phyloP scores from a whole-genome alignment of 1,284 basidiomycete species.

The Sutorius eximius region DNA sequence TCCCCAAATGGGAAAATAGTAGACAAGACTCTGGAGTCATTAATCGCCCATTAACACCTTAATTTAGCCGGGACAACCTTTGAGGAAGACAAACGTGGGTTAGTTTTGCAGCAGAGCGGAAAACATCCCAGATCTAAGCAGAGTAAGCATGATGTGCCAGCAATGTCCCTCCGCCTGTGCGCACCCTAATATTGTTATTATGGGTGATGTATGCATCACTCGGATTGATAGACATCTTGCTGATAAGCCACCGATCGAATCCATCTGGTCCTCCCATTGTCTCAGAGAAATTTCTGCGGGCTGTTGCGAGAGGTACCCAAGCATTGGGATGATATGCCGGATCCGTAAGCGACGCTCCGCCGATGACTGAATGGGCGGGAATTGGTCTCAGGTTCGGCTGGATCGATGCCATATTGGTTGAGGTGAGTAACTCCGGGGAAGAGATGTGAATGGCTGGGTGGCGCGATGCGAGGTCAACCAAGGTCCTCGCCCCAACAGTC shows the following conservation, averaged over 20 bases:
- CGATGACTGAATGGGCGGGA: conserved; percentile 36
- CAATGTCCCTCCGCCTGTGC: background rate
- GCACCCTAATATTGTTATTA: conserved; percentile 63
- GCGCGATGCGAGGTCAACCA: conserved; percentile 54
- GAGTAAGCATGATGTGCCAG: background rate
- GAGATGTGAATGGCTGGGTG: conserved; percentile 61
- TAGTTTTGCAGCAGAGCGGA: conserved; percentile 51
- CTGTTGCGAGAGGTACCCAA: conserved; percentile 57
- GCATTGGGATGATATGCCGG: conserved; percentile 41
- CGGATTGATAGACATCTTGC: conserved; percentile 62
- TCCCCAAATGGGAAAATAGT: conserved; percentile 28
- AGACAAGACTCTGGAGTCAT: conserved; percentile 19
- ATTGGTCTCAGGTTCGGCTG: conserved; percentile 54
- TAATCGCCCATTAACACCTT: conserved; percentile 1
- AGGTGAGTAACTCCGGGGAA: conserved; percentile 30
- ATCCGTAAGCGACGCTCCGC: conserved; percentile 43
- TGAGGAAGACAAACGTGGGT: conserved; percentile 41
- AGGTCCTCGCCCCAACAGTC: conserved; percentile 54
- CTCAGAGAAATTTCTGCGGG: conserved; percentile 51
- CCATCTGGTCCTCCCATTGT: conserved; percentile 58
- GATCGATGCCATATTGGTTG: conserved; percentile 38
- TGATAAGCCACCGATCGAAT: conserved; percentile 66
- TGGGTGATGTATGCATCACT: conserved; percentile 69
- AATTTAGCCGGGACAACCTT: background rate
- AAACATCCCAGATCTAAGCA: conserved; percentile 70